Evolutionary conservation across 805 yeast species (phyloP), one percentile per base, ranked within the genome.

Genomic region (Ogataea philodendri): DNA sequence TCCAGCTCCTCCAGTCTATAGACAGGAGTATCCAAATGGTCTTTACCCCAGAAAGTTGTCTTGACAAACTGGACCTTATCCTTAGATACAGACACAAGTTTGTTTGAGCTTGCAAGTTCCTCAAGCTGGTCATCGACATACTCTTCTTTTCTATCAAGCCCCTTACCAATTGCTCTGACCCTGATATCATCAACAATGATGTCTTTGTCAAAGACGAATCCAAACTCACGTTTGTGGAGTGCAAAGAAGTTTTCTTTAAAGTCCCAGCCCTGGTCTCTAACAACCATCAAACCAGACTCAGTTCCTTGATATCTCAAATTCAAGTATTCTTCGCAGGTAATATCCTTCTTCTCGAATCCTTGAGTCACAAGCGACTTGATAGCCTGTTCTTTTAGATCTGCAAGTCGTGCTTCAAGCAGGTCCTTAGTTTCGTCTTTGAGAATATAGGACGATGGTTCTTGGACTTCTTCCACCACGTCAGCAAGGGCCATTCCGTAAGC

Each of bases 401-500:
- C 60, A 13, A 85, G 66, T 40, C 78, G 71, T 3, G 46, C 51
- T 16, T 69, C 60, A 18, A 85, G 60, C 2, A 50, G 51, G 0
- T 26, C 16, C 21, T 55, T 39, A 9, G 66, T 60, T 4, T 46
- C 55, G 1, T 52, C 59, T 3, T 54, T 58, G 27, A 78, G 54
- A 1, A 64, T 54, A 9, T 64, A 51, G 2, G 82, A 72, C 30
- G 81, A 74, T 0, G 95, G 95, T 43, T 78, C 79, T 58, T 84
- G 93, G n/a, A 62, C 66, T 51, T 85, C 95, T 30, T 76, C 77
- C 7, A 84, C 93, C 28, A 85, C 83, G 60, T 85, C 94, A 3
- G 96, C 95, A 20, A 87, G 65, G 3, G 86, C 78, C 66, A 87
- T 87, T 43, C 96, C 96, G 54, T 83, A 87, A 0, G 96, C 95